These are phyloP conservation scores for Colletotrichum navitas DNA, from an alignment of 2,329 filamentous ascomycete species.

Conservation along the genomic window DNA sequence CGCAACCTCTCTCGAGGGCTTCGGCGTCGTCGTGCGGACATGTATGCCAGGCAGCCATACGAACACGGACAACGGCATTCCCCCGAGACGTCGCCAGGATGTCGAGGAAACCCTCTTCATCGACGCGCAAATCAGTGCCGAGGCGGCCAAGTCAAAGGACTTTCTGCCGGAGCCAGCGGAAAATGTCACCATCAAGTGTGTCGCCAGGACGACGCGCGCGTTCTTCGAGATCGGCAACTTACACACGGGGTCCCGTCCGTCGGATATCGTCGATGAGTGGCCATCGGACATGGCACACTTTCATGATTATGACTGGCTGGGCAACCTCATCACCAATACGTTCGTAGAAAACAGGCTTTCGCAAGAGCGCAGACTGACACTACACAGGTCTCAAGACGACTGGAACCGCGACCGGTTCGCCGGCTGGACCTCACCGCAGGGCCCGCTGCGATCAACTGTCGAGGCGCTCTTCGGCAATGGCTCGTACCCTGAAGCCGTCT, in stretches of 20 bases:
- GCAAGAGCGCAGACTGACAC: background rate
- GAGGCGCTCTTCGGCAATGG: constrained; percentile 37
- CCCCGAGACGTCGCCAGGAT: constrained; percentile 31
- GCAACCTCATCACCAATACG: constrained; percentile 37
- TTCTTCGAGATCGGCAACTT: constrained; percentile 41
- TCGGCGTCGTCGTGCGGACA: constrained; percentile 28
- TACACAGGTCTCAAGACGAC: constrained; percentile 17
- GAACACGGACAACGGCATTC: background rate
- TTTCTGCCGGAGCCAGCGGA: constrained; percentile 18
- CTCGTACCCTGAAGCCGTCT: constrained; percentile 30
- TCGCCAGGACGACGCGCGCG: constrained; percentile 28
- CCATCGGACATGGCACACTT: constrained; percentile 36
- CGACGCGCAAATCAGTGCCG: constrained; percentile 24
- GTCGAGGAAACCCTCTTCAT: constrained; percentile 33
- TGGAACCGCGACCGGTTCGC: constrained; percentile 30
- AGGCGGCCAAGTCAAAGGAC: constrained; percentile 13
- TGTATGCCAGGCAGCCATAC: constrained; percentile 28
- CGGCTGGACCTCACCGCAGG: constrained; percentile 27
- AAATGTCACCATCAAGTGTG: constrained; percentile 36
- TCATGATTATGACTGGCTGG: constrained; percentile 40
- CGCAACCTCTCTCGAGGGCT: constrained; percentile 29
- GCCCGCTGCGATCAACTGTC: constrained; percentile 31
- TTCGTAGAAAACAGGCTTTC: background rate
- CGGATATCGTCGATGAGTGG: constrained; percentile 27
- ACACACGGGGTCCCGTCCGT: constrained; percentile 20